Evolutionary conservation across 1,139 yeast genomes (phyloP).

Genomic region (Torulaspora pretoriensis): DNA sequence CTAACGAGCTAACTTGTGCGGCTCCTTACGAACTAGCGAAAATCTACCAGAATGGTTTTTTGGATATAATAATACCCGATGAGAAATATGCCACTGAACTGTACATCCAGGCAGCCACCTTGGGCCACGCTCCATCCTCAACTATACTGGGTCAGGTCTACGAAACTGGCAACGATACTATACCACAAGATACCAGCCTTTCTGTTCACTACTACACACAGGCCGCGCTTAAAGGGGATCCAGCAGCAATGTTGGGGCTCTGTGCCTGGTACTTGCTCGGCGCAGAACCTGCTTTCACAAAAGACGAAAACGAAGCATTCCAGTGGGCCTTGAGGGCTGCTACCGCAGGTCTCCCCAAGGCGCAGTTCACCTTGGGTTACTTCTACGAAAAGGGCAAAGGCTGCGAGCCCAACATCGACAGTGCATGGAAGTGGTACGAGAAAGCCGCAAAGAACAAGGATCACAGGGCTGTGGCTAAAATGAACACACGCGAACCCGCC

Average conservation of each 20-base stretch:
- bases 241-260: constrained; percentile 85
- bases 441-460: constrained; percentile 74
- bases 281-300: constrained; percentile 71
- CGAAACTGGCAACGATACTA: constrained; percentile 71
- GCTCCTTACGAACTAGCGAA: constrained; percentile 92
- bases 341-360: constrained; percentile 64
- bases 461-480: constrained; percentile 50
- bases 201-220: constrained; percentile 90
- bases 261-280: constrained; percentile 98
- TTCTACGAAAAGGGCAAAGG: constrained; percentile 89
- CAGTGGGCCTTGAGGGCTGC: constrained; percentile 95
- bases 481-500: constrained; percentile 19
- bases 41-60: constrained; percentile 77
- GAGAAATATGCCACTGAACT: constrained; percentile 79
- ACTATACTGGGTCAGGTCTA: constrained; percentile 76
- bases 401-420: constrained; percentile 52
- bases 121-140: constrained; percentile 80
- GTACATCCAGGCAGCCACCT: constrained; percentile 82
- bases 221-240: constrained; percentile 85
- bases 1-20: constrained; percentile 79
- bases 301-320: constrained; percentile 81
- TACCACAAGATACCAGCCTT: constrained; percentile 77
- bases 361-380: constrained; percentile 82
- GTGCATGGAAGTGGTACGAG: constrained; percentile 71
- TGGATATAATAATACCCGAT: constrained; percentile 84